phyloP scores from a whole-genome alignment of 345 rosid species.

The Eucalyptus curtisii region DNA sequence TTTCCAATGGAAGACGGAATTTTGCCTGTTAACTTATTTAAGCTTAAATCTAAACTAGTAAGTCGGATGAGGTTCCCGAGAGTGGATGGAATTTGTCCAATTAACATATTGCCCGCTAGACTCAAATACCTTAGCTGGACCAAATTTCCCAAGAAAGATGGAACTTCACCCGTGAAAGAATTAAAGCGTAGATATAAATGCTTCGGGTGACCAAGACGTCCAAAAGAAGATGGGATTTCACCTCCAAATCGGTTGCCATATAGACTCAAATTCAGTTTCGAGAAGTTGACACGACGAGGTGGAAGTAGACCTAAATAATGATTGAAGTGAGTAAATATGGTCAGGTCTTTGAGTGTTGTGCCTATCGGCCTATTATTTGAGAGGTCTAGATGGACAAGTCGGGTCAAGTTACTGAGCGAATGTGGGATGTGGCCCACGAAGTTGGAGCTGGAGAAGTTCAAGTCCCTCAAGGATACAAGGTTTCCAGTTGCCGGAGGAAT shows the following conservation, averaged over 20 bases:
- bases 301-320: too few species aligned
- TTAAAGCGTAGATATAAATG: not conserved
- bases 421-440: not conserved
- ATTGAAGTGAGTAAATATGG: too few species aligned
- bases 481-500: too few species aligned
- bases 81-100: not conserved
- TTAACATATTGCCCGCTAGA: not conserved
- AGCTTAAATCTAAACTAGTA: not conserved
- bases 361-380: not conserved
- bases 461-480: not conserved
- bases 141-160: not conserved
- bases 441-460: not conserved
- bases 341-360: not conserved
- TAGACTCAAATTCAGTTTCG: too few species aligned
- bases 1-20: not conserved
- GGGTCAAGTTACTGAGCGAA: not conserved
- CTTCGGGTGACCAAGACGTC: not conserved
- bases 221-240: not conserved
- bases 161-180: not conserved
- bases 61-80: not conserved
- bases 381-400: not conserved
- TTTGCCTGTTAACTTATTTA: not conserved
- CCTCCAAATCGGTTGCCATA: too few species aligned
- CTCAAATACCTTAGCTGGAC: not conserved
- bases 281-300: too few species aligned